Evolutionary conservation across 116 monocot genomes (phyloP).

Genomic region (Iris pallida): DNA sequence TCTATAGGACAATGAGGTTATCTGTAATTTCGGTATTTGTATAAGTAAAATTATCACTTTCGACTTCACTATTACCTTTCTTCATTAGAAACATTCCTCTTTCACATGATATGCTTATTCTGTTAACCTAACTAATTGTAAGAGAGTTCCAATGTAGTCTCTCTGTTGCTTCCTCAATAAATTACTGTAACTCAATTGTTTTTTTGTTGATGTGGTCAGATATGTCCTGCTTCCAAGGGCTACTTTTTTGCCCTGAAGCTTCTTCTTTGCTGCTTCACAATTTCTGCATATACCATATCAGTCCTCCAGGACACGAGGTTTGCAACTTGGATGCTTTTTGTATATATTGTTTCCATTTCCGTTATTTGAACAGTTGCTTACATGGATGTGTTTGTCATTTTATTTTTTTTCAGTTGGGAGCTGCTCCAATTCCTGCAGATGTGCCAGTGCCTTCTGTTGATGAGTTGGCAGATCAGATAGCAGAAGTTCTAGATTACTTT

Average conservation of each 20-base stretch:
- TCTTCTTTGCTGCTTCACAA: constrained; percentile 83
- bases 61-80: too few species aligned
- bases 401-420: constrained; percentile 71
- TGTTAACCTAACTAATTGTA: too few species aligned
- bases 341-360: background rate
- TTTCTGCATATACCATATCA: constrained; percentile 88
- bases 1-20: too few species aligned
- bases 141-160: too few species aligned
- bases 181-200: too few species aligned
- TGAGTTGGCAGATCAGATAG: constrained; percentile 82
- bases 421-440: constrained; percentile 72
- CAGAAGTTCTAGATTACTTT: constrained; percentile 76
- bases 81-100: too few species aligned
- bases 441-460: constrained; percentile 64
- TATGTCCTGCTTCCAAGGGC: constrained; percentile 91
- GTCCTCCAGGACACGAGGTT: constrained; percentile 94
- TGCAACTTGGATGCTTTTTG: constrained; percentile 20
- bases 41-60: too few species aligned
- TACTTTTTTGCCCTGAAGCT: constrained; percentile 76
- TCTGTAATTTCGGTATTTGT: too few species aligned
- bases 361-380: constrained; percentile 10
- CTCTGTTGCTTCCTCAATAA: too few species aligned
- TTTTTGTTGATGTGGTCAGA: constrained; percentile 37
- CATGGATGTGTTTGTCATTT: constrained; percentile 14
- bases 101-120: too few species aligned